phyloP scores from a whole-genome alignment of 257 asterid genomes.

The Apocynum venetum region DNA sequence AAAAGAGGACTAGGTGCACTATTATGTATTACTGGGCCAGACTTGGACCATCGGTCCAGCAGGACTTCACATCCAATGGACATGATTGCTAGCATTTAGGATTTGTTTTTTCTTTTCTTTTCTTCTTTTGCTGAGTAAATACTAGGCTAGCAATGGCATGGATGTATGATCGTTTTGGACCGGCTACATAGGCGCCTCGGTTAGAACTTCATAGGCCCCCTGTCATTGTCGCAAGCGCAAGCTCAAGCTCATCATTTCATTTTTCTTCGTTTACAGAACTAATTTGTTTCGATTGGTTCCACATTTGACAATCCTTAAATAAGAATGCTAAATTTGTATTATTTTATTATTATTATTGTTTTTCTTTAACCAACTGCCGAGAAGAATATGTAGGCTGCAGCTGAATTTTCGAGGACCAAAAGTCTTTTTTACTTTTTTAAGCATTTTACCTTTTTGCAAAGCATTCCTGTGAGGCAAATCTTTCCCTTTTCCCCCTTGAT shows the following conservation, averaged over 20 bases:
- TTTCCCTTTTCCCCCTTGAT: background rate
- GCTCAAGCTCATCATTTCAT: background rate
- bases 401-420: background rate
- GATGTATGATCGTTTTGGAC: background rate
- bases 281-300: background rate
- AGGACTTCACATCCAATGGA: background rate
- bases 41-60: background rate
- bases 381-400: slow-evolving; percentile 1
- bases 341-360: background rate
- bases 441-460: background rate
- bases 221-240: background rate
- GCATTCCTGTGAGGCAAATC: background rate
- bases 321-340: too few species aligned
- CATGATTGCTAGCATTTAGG: background rate
- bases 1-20: too few species aligned
- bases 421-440: background rate
- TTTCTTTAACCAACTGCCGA: background rate
- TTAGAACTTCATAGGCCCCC: background rate
- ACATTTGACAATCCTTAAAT: background rate
- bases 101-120: background rate
- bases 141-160: too few species aligned
- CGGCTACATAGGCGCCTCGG: background rate
- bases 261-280: background rate
- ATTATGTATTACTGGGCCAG: background rate
- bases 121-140: too few species aligned